Percentiles rank a stretch among this genome's conserved stretches.
These are phyloP conservation scores for Xerocomellus chrysenteron DNA, from an alignment of 768 basidiomycete genomes.

Conservation along the genomic window DNA sequence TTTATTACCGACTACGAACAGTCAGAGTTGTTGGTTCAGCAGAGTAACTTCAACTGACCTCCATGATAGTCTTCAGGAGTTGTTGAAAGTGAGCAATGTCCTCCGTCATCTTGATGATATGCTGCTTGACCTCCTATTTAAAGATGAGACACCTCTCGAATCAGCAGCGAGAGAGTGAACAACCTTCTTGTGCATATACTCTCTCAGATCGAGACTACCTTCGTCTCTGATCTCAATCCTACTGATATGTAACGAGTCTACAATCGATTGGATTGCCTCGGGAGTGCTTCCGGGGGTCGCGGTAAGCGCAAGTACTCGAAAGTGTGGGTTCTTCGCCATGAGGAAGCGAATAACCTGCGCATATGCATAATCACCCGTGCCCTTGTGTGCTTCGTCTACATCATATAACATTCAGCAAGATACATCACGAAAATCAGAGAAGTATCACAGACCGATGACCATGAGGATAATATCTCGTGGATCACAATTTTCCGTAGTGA, in stretches of 20 bases:
- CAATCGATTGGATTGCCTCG: slow-evolving; percentile 83
- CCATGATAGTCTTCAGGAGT: slow-evolving; percentile 69
- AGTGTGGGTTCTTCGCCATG: slow-evolving; percentile 93
- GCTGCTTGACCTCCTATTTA: slow-evolving; percentile 67
- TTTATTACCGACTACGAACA: slow-evolving; percentile 34
- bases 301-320: slow-evolving; percentile 89
- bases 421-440: neutral
- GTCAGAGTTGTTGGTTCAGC: slow-evolving; percentile 3
- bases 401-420: slow-evolving; percentile 1
- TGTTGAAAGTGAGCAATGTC: slow-evolving; percentile 66
- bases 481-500: slow-evolving; percentile 71
- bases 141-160: neutral
- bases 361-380: slow-evolving; percentile 91
- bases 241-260: slow-evolving; percentile 94
- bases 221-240: slow-evolving; percentile 94
- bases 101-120: slow-evolving; percentile 71
- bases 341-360: slow-evolving; percentile 84
- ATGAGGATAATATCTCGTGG: slow-evolving; percentile 77
- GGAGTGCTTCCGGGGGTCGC: slow-evolving; percentile 90
- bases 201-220: slow-evolving; percentile 79
- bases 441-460: slow-evolving; percentile 66
- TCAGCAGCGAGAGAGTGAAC: slow-evolving; percentile 10
- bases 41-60: slow-evolving; percentile 43
- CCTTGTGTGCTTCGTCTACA: slow-evolving; percentile 92
- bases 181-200: slow-evolving; percentile 88